Evolutionary conservation across 768 basidiomycete genomes (phyloP).

Genomic region (Cyclocybe cylindracea): DNA sequence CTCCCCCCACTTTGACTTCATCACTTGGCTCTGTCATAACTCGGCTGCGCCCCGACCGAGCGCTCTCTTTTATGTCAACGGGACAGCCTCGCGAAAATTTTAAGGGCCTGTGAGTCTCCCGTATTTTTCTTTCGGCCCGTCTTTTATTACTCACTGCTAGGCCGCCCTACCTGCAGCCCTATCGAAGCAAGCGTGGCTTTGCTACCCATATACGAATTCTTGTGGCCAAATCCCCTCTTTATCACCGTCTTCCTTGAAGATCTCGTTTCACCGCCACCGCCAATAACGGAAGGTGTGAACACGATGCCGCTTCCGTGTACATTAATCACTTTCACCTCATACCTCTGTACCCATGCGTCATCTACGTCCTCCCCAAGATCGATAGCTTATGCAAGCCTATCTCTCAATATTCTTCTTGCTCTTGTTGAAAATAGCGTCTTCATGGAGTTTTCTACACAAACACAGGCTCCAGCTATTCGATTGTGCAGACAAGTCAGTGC

Average conservation of each 20-base stretch:
- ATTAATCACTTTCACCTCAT: conserved; percentile 60
- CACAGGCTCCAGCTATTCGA: conserved; percentile 41
- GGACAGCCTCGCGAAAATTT: conserved; percentile 55
- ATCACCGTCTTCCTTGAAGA: conserved; percentile 44
- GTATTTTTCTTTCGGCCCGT: neutral
- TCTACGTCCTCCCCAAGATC: conserved; percentile 59
- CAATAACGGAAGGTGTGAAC: conserved; percentile 19
- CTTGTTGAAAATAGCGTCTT: conserved; percentile 51
- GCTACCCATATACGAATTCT: conserved; percentile 63
- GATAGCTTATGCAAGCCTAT: conserved; percentile 61
- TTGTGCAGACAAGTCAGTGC: conserved; percentile 63
- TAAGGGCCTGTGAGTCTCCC: conserved; percentile 49
- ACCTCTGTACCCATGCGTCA: conserved; percentile 67
- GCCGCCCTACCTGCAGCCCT: conserved; percentile 43
- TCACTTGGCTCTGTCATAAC: conserved; percentile 53
- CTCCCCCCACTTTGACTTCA: conserved; percentile 48
- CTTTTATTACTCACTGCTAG: neutral
- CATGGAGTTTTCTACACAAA: conserved; percentile 46
- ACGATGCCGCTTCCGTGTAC: conserved; percentile 43
- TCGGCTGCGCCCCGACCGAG: conserved; percentile 56
- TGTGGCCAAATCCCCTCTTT: conserved; percentile 52
- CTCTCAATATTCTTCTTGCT: conserved; percentile 52
- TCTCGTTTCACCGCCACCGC: conserved; percentile 20
- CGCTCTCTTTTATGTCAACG: conserved; percentile 44
- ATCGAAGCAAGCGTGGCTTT: conserved; percentile 60